These are phyloP conservation scores for Dujonia santamariae DNA, from an alignment of 1,139 yeast genomes.

Conservation along the genomic window DNA sequence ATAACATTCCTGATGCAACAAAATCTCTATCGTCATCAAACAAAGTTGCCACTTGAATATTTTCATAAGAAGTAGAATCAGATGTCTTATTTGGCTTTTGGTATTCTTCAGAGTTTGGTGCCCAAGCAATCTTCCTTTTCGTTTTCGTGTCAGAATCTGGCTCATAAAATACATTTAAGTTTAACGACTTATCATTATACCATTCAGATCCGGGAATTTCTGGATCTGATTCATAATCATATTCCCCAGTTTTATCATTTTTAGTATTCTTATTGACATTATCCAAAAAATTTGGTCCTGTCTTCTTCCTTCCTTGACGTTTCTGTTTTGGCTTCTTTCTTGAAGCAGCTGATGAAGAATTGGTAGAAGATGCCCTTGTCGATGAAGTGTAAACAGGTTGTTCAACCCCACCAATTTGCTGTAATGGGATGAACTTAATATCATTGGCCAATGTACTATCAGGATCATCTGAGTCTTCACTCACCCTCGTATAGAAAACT, in stretches of 20 bases:
- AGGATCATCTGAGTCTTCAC: conserved; percentile 32
- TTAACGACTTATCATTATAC: conserved; percentile 47
- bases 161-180: conserved; percentile 53
- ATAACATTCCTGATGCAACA: conserved; percentile 75
- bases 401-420: conserved; percentile 53
- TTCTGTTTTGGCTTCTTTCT: not conserved
- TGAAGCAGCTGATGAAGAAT: conserved; percentile 3
- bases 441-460: conserved; percentile 35
- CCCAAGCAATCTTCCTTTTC: conserved; percentile 61
- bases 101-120: conserved; percentile 56
- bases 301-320: no score
- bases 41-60: conserved; percentile 61
- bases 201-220: conserved; percentile 53
- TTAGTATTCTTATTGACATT: not conserved
- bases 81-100: conserved; percentile 37
- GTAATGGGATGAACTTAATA: conserved; percentile 45
- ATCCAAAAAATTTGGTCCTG: not conserved
- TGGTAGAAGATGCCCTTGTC: conserved; percentile 1
- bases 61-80: conserved; percentile 38
- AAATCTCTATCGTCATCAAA: conserved; percentile 65
- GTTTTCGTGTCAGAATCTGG: conserved; percentile 38
- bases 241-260: conserved; percentile 7
- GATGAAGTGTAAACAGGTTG: conserved; percentile 6
- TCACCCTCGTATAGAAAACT: conserved; percentile 56
- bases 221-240: conserved; percentile 40